Conservation (phyloP, 1,139 yeast genomes). For the Wickerhamomyces sp. region DNA sequence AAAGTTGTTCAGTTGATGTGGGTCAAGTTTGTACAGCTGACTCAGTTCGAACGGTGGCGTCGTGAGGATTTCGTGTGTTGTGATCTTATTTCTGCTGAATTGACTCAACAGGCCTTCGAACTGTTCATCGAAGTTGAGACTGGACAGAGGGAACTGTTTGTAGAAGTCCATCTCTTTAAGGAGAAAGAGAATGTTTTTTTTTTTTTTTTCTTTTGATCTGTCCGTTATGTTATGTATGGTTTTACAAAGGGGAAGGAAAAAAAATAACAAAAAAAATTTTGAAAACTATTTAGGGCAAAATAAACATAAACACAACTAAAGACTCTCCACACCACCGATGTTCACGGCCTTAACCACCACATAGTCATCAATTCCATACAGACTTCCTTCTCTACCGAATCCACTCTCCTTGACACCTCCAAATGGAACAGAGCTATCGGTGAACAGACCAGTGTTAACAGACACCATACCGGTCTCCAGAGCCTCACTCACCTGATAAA, state of each 20-base stretch:
- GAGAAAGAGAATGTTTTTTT: neutral
- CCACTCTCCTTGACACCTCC: conserved; percentile 83
- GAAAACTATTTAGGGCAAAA: too few species aligned
- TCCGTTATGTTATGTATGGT: neutral
- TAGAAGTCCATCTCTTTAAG: conserved; percentile 30
- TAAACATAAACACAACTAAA: too few species aligned
- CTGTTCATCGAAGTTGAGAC: conserved; percentile 26
- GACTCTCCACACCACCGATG: conserved; percentile 29
- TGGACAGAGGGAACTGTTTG: conserved; percentile 31
- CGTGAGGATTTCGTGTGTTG: conserved; percentile 38
- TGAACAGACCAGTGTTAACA: conserved; percentile 66
- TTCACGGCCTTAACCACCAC: conserved; percentile 58
- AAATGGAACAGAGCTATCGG: conserved; percentile 70
- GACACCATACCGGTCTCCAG: conserved; percentile 81
- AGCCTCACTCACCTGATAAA: conserved; percentile 64
- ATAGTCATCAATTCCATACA: conserved; percentile 73
- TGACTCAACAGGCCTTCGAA: conserved; percentile 25
- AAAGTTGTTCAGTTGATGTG: conserved; percentile 40
- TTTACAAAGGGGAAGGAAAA: too few species aligned
- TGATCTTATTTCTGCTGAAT: conserved; percentile 25
- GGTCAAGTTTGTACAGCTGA: conserved; percentile 30
- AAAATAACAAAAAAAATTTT: too few species aligned
- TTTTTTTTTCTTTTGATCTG: neutral
- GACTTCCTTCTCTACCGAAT: conserved; percentile 77
- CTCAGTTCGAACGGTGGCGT: conserved; percentile 36